A percentile compares a stretch with the other conserved stretches of the same genome.
These are phyloP conservation scores for Przewalskia tangutica DNA, from an alignment of 257 asterid genomes.

Conservation along the genomic window DNA sequence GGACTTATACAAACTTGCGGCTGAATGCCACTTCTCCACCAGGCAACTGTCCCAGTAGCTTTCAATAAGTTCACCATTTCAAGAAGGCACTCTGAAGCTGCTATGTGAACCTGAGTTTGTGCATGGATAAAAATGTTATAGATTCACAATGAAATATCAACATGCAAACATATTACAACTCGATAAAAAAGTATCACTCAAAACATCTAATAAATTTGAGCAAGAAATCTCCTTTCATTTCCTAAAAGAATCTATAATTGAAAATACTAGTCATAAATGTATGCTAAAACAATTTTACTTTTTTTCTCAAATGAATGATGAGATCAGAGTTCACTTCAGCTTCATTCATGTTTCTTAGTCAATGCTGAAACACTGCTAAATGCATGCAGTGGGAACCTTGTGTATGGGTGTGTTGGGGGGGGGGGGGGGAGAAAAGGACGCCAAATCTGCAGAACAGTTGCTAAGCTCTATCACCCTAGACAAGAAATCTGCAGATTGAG, in stretches of 20 bases:
- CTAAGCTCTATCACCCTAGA: neutral
- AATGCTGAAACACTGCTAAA: neutral
- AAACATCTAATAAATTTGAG: neutral
- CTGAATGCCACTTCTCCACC: conserved; percentile 35
- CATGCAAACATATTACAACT: neutral
- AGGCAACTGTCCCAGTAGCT: conserved; percentile 18
- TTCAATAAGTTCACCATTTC: conserved; percentile 41
- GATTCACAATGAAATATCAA: neutral
- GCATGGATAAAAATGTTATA: neutral
- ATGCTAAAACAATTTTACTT: neutral
- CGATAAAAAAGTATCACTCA: neutral
- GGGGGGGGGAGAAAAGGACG: neutral
- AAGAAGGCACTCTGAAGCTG: conserved; percentile 72
- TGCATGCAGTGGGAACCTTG: neutral
- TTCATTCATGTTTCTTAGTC: neutral
- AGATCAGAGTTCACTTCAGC: neutral
- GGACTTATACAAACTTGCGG: conserved; percentile 49
- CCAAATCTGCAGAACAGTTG: neutral
- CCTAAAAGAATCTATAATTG: neutral
- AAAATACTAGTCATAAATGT: neutral
- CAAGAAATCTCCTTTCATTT: no score
- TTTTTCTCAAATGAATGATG: neutral
- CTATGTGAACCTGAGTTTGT: conserved; percentile 66
- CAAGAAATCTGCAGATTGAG: no score
- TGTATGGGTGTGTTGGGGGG: no score